Base-by-base conservation (phyloP, 23 red algal species). In the Gracilaria caudata region DNA sequence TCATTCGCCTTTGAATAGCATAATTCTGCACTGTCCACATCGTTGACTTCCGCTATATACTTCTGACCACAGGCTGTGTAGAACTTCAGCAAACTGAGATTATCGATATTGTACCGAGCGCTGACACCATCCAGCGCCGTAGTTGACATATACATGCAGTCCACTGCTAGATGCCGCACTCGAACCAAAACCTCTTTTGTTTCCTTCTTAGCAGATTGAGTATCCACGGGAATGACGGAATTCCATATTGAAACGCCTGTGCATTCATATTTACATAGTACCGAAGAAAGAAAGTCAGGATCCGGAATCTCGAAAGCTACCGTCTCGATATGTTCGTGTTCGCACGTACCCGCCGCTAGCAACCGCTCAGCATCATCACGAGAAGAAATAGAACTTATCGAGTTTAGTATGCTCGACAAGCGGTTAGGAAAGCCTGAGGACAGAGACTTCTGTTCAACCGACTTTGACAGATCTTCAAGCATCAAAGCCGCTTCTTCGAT, bases 191-290 rank as follows among this genome's bases (percentile, higher is more conserved):
- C 81, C 44, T 80, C 72, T 19, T 28, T 73, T 7, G 63, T 86
- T 66, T 41, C 81, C 61, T 86, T 51, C 36, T 86, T 81, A 16
- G 78, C 14, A 25, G 60, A 20, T 25, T 45, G 51, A 41, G 70
- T 73, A 24, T 93, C 90, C 17, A 81, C 41, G 10, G 82, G 70
- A 45, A 93, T 85, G 19, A 87, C 73, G 25, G 70, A 57, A 72
- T 93, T 93, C 90, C 90, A 93, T 47, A 93, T 85, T 24, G 80
- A 76, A 51, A 93, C 90, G 26, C 89, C 89, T 92, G 77, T 39
- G 28, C 24, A 44, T 9, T 43, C 78, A 61, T 39, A 53, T 40
- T 68, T 14, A 47, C 7, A 12, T 32, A 41, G 35, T 21, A 24
- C 26, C 7, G 25, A 16, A 41, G 1, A 61, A 29, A 1, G 14